Conservation (phyloP, 129 eudicot genomes). For the Lactuca saligna region DNA sequence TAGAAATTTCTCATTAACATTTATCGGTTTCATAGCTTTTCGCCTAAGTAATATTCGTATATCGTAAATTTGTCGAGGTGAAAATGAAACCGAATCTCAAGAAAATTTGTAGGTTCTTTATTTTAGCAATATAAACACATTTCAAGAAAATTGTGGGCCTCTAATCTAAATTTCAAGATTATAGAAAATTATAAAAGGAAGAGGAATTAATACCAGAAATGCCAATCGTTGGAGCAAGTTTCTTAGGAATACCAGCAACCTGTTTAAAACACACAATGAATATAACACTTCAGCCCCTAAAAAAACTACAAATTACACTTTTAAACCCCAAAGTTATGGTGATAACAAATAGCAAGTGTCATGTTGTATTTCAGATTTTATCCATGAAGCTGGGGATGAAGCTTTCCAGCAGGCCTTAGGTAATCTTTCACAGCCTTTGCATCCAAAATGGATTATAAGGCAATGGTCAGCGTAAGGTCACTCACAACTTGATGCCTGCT, state of each 20-base stretch:
- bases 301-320: too few species aligned
- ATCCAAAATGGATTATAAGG: too few species aligned
- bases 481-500: too few species aligned
- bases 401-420: conserved; percentile 84
- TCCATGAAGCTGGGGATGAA: conserved; percentile 78
- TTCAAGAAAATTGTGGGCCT: conserved; percentile 8
- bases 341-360: conserved; percentile 41
- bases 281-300: background rate
- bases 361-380: conserved; percentile 80
- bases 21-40: too few species aligned
- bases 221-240: conserved; percentile 81
- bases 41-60: too few species aligned
- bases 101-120: too few species aligned
- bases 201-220: conserved; percentile 37
- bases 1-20: too few species aligned
- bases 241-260: conserved; percentile 83
- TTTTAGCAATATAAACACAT: too few species aligned
- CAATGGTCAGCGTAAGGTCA: too few species aligned
- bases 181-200: background rate
- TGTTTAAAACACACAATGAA: background rate
- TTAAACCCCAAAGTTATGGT: background rate
- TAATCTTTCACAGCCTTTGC: conserved; percentile 79
- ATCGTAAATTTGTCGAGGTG: too few species aligned
- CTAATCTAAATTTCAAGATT: too few species aligned
- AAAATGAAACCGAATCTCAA: too few species aligned